Percentiles rank a stretch among this genome's conserved stretches.
phyloP scores from a whole-genome alignment of 2,329 filamentous ascomycete species.

The Coniochaeta sp. region DNA sequence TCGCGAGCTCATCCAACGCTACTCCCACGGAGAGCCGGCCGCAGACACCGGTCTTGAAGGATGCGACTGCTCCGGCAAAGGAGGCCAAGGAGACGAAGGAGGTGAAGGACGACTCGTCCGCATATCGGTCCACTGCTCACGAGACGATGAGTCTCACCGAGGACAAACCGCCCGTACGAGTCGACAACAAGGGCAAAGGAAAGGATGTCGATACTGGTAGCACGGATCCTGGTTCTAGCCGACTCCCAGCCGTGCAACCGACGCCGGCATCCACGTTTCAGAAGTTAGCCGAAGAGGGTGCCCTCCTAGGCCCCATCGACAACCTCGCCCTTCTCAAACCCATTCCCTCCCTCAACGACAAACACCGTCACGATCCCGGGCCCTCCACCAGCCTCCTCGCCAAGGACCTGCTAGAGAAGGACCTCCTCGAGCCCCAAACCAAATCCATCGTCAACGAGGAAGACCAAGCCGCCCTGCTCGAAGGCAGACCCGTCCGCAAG shows the following conservation, averaged over 20 bases:
- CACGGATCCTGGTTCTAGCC: not conserved
- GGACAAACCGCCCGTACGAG: conserved; percentile 12
- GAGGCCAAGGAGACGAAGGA: conserved; percentile 15
- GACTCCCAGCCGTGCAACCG: not conserved
- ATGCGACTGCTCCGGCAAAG: conserved; percentile 11
- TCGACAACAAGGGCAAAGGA: conserved; percentile 17
- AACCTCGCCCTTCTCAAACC: conserved; percentile 33
- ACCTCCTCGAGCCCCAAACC: conserved; percentile 14
- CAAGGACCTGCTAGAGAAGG: not conserved
- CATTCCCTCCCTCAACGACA: conserved; percentile 23
- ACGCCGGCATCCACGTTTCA: conserved; percentile 25
- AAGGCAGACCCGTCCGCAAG: conserved; percentile 54
- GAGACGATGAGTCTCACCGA: conserved; percentile 19
- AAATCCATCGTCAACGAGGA: conserved; percentile 44
- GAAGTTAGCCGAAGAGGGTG: conserved; percentile 25
- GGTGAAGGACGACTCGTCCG: conserved; percentile 17
- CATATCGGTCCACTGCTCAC: conserved; percentile 18
- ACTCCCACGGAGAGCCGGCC: conserved; percentile 18
- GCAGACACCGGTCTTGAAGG: conserved; percentile 10
- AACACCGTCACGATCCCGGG: conserved; percentile 19
- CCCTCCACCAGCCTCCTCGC: not conserved
- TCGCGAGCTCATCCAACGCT: conserved; percentile 15
- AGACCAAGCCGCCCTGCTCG: conserved; percentile 47
- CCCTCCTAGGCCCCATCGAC: conserved; percentile 24
- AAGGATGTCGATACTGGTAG: conserved; percentile 15